Conservation (phyloP, 495 filamentous ascomycete genomes). For the Amniculicola lignicola region DNA sequence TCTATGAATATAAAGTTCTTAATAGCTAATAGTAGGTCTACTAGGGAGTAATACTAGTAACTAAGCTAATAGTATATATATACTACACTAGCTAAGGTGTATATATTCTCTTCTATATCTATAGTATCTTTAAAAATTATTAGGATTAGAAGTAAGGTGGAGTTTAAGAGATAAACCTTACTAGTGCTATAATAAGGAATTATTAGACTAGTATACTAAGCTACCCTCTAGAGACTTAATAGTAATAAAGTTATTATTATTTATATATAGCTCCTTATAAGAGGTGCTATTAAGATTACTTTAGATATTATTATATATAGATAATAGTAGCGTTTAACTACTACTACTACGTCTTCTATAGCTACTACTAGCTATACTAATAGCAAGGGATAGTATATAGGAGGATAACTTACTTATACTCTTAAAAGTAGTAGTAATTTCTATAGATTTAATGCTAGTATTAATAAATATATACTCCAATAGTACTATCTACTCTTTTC, state of each 20-base stretch:
- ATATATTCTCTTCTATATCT: neutral
- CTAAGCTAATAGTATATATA: neutral
- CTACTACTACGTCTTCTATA: neutral
- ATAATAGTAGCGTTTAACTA: constrained; percentile 3
- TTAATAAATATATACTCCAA: constrained; percentile 8
- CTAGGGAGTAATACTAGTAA: too few species aligned
- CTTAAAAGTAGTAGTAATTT: constrained; percentile 4
- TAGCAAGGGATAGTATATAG: neutral
- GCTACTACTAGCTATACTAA: neutral
- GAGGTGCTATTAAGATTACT: neutral
- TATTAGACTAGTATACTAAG: neutral
- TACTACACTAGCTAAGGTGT: neutral
- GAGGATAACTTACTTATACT: constrained; percentile 13
- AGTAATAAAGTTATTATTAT: neutral
- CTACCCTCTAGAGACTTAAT: neutral
- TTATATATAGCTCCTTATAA: neutral
- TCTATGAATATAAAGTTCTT: neutral
- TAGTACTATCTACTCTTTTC: constrained; percentile 1
- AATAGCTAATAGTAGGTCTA: too few species aligned
- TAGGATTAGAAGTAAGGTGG: neutral
- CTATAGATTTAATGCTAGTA: constrained; percentile 1
- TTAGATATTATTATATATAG: constrained; percentile 3
- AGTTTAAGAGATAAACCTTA: neutral
- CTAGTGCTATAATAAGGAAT: neutral
- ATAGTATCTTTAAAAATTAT: neutral